Base-by-base conservation (phyloP, 192 early-diverging fungal genomes). In the Entomortierella chlamydospora region DNA sequence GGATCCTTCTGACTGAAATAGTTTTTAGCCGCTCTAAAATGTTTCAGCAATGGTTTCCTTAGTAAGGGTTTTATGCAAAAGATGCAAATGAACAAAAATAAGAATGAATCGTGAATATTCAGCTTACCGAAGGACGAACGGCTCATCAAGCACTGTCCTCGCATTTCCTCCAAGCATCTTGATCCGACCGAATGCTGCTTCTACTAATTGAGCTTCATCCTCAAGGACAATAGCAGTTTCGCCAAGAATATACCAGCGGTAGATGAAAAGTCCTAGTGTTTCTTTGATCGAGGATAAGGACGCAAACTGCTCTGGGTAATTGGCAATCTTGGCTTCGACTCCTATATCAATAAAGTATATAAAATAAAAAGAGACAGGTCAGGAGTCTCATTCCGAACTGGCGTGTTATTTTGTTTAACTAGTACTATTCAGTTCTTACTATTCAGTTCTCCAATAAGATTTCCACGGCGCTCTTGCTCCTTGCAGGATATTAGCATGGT, bases 401-500 rank as follows among this genome's bases (percentile, higher is more conserved):
- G n/a, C n/a, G n/a, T n/a, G n/a, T n/a, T n/a, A n/a, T n/a, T n/a
- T n/a, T n/a, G n/a, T n/a, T n/a, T n/a, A n/a, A n/a, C n/a, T n/a
- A n/a, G n/a, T n/a, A n/a, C n/a, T n/a, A n/a, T 54, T 8, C 15
- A 25, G 8, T 3, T 23, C 23, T 2, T 15, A 37, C 4, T 4
- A 37, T 7, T 37, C 10, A 10, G 4, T 28, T 54, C 52, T 29
- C 52, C 52, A 15, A 54, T 23, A 3, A 25, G 29, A 33, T 72
- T 72, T 57, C 70, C 70, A 57, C 53, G 70, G 28, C 60, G 61
- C 30, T 72, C 70, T 54, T 54, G 8, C 8, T 54, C 25, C 26
- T 54, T 29, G 2, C 52, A 54, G 11, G 52, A 54, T 15, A 23
- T 3, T 28, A 54, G 52, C 52, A 54, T 54, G 7, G 52, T 23